Evolutionary conservation across 768 basidiomycete species (phyloP).

Genomic region (Wakefieldia striispora): DNA sequence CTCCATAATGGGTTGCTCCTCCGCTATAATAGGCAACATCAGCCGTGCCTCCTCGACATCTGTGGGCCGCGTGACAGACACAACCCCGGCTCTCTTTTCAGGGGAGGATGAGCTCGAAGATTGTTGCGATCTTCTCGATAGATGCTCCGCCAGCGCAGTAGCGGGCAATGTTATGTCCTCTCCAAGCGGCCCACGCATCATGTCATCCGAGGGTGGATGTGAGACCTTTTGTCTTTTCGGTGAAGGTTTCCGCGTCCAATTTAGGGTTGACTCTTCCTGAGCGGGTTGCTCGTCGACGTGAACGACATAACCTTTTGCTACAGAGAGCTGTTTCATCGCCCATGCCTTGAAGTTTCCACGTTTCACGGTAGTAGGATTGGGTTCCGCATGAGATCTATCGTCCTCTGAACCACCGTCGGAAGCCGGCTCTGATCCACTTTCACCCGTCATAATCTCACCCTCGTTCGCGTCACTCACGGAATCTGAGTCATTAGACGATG

Average conservation of each 20-base stretch:
- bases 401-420: constrained; percentile 19
- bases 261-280: constrained; percentile 8
- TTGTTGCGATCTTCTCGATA: constrained; percentile 9
- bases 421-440: constrained; percentile 6
- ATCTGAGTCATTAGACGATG: constrained; percentile 77
- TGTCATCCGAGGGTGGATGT: constrained; percentile 25
- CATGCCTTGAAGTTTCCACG: constrained; percentile 80
- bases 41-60: constrained; percentile 77
- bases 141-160: constrained; percentile 59
- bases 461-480: constrained; percentile 57
- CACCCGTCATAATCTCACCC: constrained; percentile 21
- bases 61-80: constrained; percentile 58
- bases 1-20: constrained; percentile 95
- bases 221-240: constrained; percentile 51
- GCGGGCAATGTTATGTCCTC: constrained; percentile 64
- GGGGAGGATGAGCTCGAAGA: constrained; percentile 7
- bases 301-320: constrained; percentile 39
- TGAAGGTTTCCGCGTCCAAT: constrained; percentile 9
- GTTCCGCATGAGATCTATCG: constrained; percentile 11
- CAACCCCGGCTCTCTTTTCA: constrained; percentile 37
- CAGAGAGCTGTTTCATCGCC: constrained; percentile 76
- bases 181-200: constrained; percentile 80
- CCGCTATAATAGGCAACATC: constrained; percentile 83
- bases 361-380: constrained; percentile 28
- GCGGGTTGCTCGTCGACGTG: constrained; percentile 13